A percentile compares a stretch with the other conserved stretches of the same genome.
Conservation (phyloP, 2,329 filamentous ascomycete genomes). For the Apiospora hydei region DNA sequence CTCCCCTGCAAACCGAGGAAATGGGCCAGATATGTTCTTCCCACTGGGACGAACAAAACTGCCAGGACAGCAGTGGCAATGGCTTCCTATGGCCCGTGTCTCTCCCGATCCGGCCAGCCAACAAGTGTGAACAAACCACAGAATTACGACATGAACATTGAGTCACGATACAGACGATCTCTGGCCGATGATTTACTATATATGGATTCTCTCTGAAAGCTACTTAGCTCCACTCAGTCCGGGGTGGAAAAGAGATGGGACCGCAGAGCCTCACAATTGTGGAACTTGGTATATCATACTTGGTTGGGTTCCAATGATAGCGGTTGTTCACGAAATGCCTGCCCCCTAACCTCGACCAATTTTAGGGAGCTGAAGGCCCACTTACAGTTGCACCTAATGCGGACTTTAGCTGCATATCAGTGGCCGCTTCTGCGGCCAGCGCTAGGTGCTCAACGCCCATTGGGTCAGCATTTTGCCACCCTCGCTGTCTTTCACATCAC, state of each 20-base stretch:
- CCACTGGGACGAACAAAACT: not conserved
- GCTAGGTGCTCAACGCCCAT: not conserved
- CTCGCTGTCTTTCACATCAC: not conserved
- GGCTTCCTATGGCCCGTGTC: not conserved
- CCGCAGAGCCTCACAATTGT: not conserved
- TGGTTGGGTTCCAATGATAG: not conserved
- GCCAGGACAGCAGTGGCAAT: not conserved
- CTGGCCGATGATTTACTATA: not conserved
- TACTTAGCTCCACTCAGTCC: not conserved
- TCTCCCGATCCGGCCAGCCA: not conserved
- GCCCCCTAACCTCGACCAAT: not conserved
- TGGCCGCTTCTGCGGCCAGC: conserved; percentile 7
- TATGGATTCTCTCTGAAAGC: not conserved
- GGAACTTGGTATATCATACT: not conserved
- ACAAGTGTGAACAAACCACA: not conserved
- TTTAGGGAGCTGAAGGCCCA: conserved; percentile 9
- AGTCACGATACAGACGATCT: not conserved
- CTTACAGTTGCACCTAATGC: not conserved
- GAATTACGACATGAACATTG: not conserved
- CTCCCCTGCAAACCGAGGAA: not conserved
- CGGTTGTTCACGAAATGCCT: not conserved
- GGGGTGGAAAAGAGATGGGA: not conserved
- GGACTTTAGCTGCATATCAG: not conserved
- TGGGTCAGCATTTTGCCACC: not conserved
- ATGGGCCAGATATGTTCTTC: not conserved